Base-by-base conservation (phyloP, 2,329 filamentous ascomycete genomes). In the Coleophoma crateriformis region DNA sequence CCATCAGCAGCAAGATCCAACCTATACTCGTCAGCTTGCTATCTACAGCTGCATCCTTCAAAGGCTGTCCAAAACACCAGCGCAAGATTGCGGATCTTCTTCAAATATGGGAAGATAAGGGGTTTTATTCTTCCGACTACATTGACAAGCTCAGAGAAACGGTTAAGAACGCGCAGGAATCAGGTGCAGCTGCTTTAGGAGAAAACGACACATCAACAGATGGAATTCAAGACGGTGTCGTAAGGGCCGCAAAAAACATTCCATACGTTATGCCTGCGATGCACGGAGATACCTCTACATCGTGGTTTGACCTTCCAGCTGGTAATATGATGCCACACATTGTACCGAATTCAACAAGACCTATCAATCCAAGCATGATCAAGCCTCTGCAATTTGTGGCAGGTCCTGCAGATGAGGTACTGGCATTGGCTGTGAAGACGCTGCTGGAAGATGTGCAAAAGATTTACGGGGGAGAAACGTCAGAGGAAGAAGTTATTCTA, bases 251-350 rank as follows among this genome's bases (percentile, higher is more conserved):
- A 4, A 73, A 77, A 35, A 82, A 78, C 56, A 75, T 85, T 20
- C 85, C 87, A 0, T 92, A 82, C 61, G 67, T 85, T 27, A 77
- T 95, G 66, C 90, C 90, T 17, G 75, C 86, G 1, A 80, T 78
- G 49, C 90, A 95, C 64, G 90, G 90, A 38, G 88, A 95, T 62
- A 69, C 77, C 2, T 78, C 80, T 0, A 82, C 78, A 4, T 82
- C 86, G 0, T 95, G 86, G 79, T 87, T 90, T 68, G 89, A 95
- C 56, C 72, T 95, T 1, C 90, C 90, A 0, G 89, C 89, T 1
- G 86, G 82, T 2, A 92, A 88, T 56, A 85, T 91, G 74, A 78
- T 95, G 43, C 87, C 87, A 4, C 84, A 87, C 49, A 82, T 95
- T 52, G 79, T 87, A 37, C 87, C 85, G 4, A 86, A 92, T 61